Conservation (phyloP, 2,329 filamentous ascomycete species). For the Lecanosticta acicola region DNA sequence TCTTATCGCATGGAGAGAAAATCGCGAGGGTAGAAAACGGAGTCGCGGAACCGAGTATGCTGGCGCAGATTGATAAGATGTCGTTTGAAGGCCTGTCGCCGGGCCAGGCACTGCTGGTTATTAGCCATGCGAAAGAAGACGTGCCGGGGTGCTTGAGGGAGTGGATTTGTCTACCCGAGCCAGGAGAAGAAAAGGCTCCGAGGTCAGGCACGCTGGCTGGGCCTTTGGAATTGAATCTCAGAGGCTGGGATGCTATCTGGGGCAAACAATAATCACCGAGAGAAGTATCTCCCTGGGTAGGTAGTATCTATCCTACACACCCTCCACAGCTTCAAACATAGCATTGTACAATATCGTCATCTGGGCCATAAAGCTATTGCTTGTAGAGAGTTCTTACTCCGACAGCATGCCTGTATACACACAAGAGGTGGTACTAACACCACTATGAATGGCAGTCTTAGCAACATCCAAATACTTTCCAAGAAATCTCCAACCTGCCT, state of each 20-base stretch:
- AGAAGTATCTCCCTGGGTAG: too few species aligned
- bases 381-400: too few species aligned
- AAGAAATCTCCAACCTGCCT: too few species aligned
- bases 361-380: too few species aligned
- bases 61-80: slow-evolving; percentile 42
- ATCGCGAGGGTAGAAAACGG: slow-evolving; percentile 8
- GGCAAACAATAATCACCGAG: too few species aligned
- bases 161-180: slow-evolving; percentile 80
- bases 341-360: too few species aligned
- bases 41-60: slow-evolving; percentile 23
- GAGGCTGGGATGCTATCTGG: slow-evolving; percentile 32
- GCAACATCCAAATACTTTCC: too few species aligned
- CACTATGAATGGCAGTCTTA: too few species aligned
- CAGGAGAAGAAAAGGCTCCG: slow-evolving; percentile 56
- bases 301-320: too few species aligned
- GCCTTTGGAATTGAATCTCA: slow-evolving; percentile 29
- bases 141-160: slow-evolving; percentile 76
- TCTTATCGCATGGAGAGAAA: slow-evolving; percentile 54
- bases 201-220: slow-evolving; percentile 56
- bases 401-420: too few species aligned
- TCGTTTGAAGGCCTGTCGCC: slow-evolving; percentile 58
- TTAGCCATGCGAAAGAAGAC: slow-evolving; percentile 86
- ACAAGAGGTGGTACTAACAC: too few species aligned
- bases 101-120: slow-evolving; percentile 79
- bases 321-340: too few species aligned